Base-by-base conservation (phyloP, 1,139 yeast species). In the Geotrichum armillariae region DNA sequence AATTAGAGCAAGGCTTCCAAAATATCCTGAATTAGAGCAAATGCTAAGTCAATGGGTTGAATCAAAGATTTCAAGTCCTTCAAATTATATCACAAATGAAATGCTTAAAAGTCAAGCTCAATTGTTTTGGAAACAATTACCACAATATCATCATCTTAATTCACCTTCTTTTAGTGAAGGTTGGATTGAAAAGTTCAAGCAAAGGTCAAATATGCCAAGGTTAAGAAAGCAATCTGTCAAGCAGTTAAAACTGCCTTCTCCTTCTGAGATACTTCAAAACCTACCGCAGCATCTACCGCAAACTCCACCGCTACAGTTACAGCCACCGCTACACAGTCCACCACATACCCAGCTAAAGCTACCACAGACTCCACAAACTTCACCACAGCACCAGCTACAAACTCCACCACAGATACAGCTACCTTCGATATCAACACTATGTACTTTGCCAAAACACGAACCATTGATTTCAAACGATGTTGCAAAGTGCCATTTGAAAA, bases 171-270 rank as follows among this genome's bases (percentile, higher is more conserved):
- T 46, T 40, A 22, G 35, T 11, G 49, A 46, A 27, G 49, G 49
- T 12, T 46, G 49, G 49, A 46, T 46, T 40, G 49, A 46, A 35
- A 46, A 46, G 33, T 46, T 46, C 18, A 46, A 46, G 36, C 41
- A 38, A 17, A 32, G 49, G 4, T 40, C 43, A 7, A 46, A 46
- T 21, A 46, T 46, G 49, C 45, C 44, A 9, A 17, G 42, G 12
- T 21, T 36, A 18, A 4, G n/a, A 9, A 25, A 38, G n/a, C 41
- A 22, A 23, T 16, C 20, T 6, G 7, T 9, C 41, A n/a, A n/a
- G n/a, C n/a, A n/a, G n/a, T n/a, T 25, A 14, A 36, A 36, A 21
- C 23, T 36, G 25, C 39, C 39, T 4, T 23, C 39, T 14, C 39
- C 39, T 5, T 36, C 39, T 5, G 14, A 36, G 25, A 36, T 36